phyloP scores from a whole-genome alignment of 2,329 filamentous ascomycete species.

The Verticillium tricorpus region DNA sequence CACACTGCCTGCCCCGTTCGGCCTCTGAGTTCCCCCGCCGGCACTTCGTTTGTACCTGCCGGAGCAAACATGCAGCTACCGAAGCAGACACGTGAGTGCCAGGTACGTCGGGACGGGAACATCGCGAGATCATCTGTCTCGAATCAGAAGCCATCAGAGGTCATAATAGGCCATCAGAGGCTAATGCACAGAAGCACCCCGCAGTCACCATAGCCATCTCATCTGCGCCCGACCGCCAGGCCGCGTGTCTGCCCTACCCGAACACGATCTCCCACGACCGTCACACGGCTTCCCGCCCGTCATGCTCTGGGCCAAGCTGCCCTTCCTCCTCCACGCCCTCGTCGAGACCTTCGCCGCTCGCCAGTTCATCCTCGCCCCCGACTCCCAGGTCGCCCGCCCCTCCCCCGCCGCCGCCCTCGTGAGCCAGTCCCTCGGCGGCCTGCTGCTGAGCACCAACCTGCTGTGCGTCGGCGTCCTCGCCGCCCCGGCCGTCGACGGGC shows the following conservation, averaged over 20 bases:
- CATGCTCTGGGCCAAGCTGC: slow-evolving; percentile 19
- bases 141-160: too few relatives aligned
- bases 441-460: slow-evolving; percentile 40
- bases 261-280: too few relatives aligned
- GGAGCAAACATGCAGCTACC: too few relatives aligned
- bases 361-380: slow-evolving; percentile 39
- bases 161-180: too few relatives aligned
- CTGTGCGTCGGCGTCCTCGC: slow-evolving; percentile 31
- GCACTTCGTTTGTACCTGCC: neutral
- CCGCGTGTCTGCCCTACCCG: too few relatives aligned
- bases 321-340: slow-evolving; percentile 32
- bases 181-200: too few relatives aligned
- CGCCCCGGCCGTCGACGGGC: slow-evolving; percentile 23
- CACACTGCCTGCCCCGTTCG: neutral
- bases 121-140: neutral
- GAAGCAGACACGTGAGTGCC: too few relatives aligned
- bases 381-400: slow-evolving; percentile 36
- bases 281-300: neutral
- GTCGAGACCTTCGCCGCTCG: slow-evolving; percentile 38
- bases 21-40: slow-evolving; percentile 6
- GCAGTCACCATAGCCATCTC: too few relatives aligned
- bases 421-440: slow-evolving; percentile 41
- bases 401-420: slow-evolving; percentile 34
- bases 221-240: too few relatives aligned
- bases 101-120: too few relatives aligned